Percentiles rank a stretch among this genome's conserved stretches.
Evolutionary conservation across 2,329 filamentous ascomycete genomes (phyloP).

Genomic region (Aspergillus flavus): DNA sequence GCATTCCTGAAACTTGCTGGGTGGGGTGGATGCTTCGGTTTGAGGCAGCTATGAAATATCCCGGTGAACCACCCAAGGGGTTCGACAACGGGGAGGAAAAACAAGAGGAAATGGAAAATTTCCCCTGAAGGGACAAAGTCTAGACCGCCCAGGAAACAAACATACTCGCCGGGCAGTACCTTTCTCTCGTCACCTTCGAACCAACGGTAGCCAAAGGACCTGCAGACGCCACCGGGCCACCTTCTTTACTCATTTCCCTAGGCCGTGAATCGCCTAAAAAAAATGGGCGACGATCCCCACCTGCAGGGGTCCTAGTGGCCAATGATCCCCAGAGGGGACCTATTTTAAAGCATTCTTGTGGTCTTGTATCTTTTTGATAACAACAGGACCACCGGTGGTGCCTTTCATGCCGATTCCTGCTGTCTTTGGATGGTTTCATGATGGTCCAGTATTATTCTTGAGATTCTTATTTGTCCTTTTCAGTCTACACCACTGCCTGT

Average conservation of each 20-base stretch:
- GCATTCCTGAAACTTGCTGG: slow-evolving; percentile 1
- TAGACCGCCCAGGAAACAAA: background rate
- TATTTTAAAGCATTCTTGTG: slow-evolving; percentile 6
- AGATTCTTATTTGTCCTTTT: background rate
- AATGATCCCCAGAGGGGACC: background rate
- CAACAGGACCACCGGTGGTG: slow-evolving; percentile 1
- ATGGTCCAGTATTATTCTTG: background rate
- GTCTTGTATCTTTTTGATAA: slow-evolving; percentile 5
- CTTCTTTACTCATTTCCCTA: background rate
- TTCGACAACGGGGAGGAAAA: background rate
- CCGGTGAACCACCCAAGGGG: background rate
- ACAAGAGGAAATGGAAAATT: background rate
- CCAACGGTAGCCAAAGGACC: background rate
- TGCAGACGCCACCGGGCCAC: slow-evolving; percentile 4
- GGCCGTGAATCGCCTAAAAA: background rate
- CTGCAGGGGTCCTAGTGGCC: slow-evolving; percentile 2
- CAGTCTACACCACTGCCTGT: background rate
- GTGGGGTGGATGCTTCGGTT: background rate
- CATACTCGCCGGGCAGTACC: background rate
- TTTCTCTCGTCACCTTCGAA: background rate
- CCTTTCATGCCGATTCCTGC: slow-evolving; percentile 2
- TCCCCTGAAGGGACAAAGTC: background rate
- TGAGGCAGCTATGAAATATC: background rate
- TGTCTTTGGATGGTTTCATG: slow-evolving; percentile 4
- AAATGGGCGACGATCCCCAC: slow-evolving; percentile 1